A percentile compares a stretch with the other conserved stretches of the same genome.
Conservation (phyloP, 1,284 basidiomycete genomes). For the Agroathelia rolfsii region DNA sequence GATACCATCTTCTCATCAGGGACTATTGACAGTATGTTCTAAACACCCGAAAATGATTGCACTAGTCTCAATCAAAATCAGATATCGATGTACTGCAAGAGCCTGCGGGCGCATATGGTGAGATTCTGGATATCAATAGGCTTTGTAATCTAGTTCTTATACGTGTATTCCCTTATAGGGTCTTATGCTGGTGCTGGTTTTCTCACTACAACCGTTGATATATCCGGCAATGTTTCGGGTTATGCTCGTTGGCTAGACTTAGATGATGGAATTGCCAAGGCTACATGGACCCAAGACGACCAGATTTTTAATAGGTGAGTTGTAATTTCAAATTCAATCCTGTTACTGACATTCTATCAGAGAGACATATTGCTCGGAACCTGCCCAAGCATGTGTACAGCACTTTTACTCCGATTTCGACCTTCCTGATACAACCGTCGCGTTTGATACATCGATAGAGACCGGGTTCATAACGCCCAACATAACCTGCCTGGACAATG, state of each 20-base stretch:
- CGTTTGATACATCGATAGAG: conserved; percentile 39
- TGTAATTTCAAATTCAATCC: conserved; percentile 2
- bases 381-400: conserved; percentile 48
- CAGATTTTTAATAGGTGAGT: conserved; percentile 37
- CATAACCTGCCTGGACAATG: conserved; percentile 47
- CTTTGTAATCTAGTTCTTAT: conserved; percentile 3
- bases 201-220: conserved; percentile 40
- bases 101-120: conserved; percentile 55
- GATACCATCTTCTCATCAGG: conserved; percentile 50
- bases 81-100: conserved; percentile 45
- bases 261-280: conserved; percentile 46
- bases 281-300: conserved; percentile 47
- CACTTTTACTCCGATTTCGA: conserved; percentile 31
- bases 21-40: conserved; percentile 42
- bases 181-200: conserved; percentile 62
- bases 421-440: conserved; percentile 16
- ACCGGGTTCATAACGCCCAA: conserved; percentile 42
- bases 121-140: conserved; percentile 12
- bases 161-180: conserved; percentile 29
- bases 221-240: conserved; percentile 29
- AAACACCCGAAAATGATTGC: neutral
- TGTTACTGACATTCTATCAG: conserved; percentile 22
- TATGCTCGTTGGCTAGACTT: conserved; percentile 63
- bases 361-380: conserved; percentile 62
- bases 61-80: conserved; percentile 22